These are phyloP conservation scores for Sclerospora graminicola DNA, from an alignment of 352 stramenopile species.

Conservation along the genomic window DNA sequence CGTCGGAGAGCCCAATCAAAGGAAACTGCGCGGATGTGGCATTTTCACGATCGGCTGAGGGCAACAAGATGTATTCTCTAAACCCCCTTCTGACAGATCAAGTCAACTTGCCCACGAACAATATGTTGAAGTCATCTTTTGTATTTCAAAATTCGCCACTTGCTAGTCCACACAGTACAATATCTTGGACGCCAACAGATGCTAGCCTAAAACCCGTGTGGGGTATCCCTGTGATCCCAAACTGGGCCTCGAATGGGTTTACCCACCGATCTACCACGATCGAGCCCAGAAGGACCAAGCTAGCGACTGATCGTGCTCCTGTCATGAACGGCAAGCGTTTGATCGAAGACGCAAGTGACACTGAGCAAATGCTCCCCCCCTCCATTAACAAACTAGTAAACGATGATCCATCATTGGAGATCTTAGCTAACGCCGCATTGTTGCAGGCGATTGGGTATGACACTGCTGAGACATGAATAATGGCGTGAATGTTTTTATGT, in stretches of 20 bases:
- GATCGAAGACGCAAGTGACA: slow-evolving; percentile 12
- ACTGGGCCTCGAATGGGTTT: slow-evolving; percentile 9
- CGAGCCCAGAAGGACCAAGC: slow-evolving; percentile 37
- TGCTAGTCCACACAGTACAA: slow-evolving; percentile 6
- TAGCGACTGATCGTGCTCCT: slow-evolving; percentile 21
- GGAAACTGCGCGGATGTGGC: slow-evolving; percentile 1
- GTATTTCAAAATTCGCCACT: slow-evolving; percentile 15
- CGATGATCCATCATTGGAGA: slow-evolving; percentile 42
- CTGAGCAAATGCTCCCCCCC: slow-evolving; percentile 6
- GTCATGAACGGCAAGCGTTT: slow-evolving; percentile 27
- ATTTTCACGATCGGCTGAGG: background rate
- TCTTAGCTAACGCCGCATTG: slow-evolving; percentile 62
- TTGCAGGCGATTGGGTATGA: slow-evolving; percentile 50
- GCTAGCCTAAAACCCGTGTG: slow-evolving; percentile 18
- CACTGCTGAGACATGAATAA: no score
- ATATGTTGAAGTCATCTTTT: slow-evolving; percentile 20
- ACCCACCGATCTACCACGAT: slow-evolving; percentile 27
- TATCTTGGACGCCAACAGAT: slow-evolving; percentile 28
- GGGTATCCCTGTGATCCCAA: slow-evolving; percentile 8
- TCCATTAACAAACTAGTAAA: slow-evolving; percentile 8
- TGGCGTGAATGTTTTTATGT: no score
- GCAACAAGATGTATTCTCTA: slow-evolving; percentile 6
- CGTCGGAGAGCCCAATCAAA: background rate
- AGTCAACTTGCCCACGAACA: slow-evolving; percentile 15
- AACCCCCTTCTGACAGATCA: slow-evolving; percentile 14